These are phyloP conservation scores for Kodamaea sp. DNA, from an alignment of 1,139 yeast genomes.

Conservation along the genomic window DNA sequence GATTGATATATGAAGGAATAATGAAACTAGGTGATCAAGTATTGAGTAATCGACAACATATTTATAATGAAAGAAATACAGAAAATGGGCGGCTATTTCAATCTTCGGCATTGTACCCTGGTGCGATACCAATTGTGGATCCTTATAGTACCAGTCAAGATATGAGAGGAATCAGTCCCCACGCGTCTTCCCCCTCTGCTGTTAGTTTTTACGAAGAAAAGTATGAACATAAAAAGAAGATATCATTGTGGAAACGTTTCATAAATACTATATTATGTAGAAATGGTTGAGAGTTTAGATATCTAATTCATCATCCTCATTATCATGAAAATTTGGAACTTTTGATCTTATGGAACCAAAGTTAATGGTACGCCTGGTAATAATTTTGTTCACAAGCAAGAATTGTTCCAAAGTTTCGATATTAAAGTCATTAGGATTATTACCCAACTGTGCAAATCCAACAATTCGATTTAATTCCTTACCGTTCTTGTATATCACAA, in stretches of 20 bases:
- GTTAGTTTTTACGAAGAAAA: too few species aligned
- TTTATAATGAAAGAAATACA: too few species aligned
- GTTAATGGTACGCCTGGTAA: conserved; percentile 33
- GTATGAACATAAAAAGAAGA: background rate
- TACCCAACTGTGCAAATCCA: conserved; percentile 63
- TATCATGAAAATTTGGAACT: conserved; percentile 18
- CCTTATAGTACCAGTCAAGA: too few species aligned
- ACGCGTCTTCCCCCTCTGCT: too few species aligned
- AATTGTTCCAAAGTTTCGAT: conserved; percentile 46
- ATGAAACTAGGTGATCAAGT: too few species aligned
- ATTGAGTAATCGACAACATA: too few species aligned
- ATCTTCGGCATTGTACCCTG: too few species aligned
- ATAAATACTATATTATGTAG: conserved; percentile 4
- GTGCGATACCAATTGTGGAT: too few species aligned
- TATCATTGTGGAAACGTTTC: conserved; percentile 2
- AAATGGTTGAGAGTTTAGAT: background rate
- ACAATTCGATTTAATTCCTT: conserved; percentile 54
- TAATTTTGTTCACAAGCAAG: conserved; percentile 28
- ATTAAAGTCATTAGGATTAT: conserved; percentile 27
- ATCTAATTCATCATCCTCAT: conserved; percentile 15
- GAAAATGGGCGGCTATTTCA: too few species aligned
- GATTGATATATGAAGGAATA: too few species aligned
- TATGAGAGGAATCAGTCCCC: too few species aligned
- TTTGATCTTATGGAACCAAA: conserved; percentile 16
- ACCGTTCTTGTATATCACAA: conserved; percentile 59